Evolutionary conservation across 148 eudicot genomes (phyloP).

Genomic region (Rhododendron ovatum): DNA sequence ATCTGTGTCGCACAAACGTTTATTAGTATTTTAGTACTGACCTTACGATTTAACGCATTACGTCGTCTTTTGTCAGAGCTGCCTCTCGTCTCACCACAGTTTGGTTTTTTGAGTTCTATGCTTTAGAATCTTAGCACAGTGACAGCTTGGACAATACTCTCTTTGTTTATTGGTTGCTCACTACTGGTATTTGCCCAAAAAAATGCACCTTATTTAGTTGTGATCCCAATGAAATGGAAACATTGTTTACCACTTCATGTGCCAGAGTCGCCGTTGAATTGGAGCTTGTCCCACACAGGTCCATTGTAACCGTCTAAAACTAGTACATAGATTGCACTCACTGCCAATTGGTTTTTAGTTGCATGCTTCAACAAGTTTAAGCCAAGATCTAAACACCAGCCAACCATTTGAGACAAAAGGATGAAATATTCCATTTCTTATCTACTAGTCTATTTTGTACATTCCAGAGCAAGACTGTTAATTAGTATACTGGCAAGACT

Average conservation of each 20-base stretch:
- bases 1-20: not conserved
- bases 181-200: not conserved
- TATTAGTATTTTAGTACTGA: not conserved
- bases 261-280: not conserved
- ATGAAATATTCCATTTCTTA: not conserved
- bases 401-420: not conserved
- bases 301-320: not conserved
- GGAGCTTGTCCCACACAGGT: not conserved
- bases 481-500: not conserved
- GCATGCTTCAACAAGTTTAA: not conserved
- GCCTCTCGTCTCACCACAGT: not conserved
- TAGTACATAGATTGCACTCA: not conserved
- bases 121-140: not conserved
- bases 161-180: not conserved
- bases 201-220: not conserved
- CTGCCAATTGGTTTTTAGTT: not conserved
- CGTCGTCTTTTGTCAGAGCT: not conserved
- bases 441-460: not conserved
- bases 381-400: not conserved
- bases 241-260: not conserved
- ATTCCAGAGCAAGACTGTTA: not conserved
- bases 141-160: not conserved
- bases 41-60: not conserved
- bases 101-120: not conserved
- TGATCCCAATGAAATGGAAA: not conserved